A percentile compares a stretch with the other conserved stretches of the same genome.
Conservation (phyloP, 495 filamentous ascomycete genomes). For the Pseudomonodictys pantanalensis region DNA sequence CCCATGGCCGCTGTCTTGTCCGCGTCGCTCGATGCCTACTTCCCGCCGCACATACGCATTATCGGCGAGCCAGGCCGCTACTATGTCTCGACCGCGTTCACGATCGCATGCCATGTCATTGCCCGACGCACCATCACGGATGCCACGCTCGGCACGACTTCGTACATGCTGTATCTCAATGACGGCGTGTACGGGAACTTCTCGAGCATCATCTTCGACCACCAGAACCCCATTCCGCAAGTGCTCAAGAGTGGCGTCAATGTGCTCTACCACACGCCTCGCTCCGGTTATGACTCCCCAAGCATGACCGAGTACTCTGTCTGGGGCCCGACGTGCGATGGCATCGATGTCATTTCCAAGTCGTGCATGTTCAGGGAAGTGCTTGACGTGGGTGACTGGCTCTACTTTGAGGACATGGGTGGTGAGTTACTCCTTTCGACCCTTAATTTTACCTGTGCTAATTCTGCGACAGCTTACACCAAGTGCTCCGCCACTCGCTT, state of each 20-base stretch:
- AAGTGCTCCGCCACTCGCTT: slow-evolving; percentile 95
- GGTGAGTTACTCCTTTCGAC: slow-evolving; percentile 28
- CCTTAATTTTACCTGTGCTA: slow-evolving; percentile 20
- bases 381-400: slow-evolving; percentile 90
- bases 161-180: slow-evolving; percentile 95
- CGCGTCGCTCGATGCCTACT: slow-evolving; percentile 77
- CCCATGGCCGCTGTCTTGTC: slow-evolving; percentile 78
- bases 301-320: slow-evolving; percentile 70
- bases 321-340: slow-evolving; percentile 98
- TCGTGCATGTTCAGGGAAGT: slow-evolving; percentile 68
- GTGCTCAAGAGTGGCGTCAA: slow-evolving; percentile 63
- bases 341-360: slow-evolving; percentile 86
- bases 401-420: slow-evolving; percentile 98
- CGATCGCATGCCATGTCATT: slow-evolving; percentile 89
- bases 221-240: slow-evolving; percentile 84
- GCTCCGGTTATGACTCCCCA: slow-evolving; percentile 32
- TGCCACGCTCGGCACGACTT: slow-evolving; percentile 53
- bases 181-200: slow-evolving; percentile 98
- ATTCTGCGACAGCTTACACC: slow-evolving; percentile 67
- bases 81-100: slow-evolving; percentile 91
- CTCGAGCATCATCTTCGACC: slow-evolving; percentile 97
- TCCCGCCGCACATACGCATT: slow-evolving; percentile 79
- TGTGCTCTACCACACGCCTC: slow-evolving; percentile 40
- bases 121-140: slow-evolving; percentile 83
- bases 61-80: slow-evolving; percentile 97